Conservation (phyloP, 108 stramenopile species). For the Seminavis robusta region DNA sequence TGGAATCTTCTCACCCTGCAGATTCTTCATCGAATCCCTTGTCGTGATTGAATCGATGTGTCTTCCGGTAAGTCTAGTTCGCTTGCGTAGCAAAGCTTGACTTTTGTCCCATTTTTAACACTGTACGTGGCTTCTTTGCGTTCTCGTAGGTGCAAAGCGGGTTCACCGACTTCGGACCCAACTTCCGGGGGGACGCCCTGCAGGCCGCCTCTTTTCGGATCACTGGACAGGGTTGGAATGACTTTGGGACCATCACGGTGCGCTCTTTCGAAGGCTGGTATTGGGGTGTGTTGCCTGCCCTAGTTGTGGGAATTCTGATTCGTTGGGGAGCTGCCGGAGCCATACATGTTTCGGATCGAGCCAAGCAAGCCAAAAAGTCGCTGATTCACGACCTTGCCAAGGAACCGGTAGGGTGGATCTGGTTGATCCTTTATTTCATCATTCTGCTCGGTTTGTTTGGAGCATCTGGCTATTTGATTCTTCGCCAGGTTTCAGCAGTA, state of each 20-base stretch:
- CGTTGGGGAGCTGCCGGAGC: slow-evolving; percentile 20
- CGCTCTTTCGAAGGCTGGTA: slow-evolving; percentile 32
- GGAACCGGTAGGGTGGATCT: neutral
- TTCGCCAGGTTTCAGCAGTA: no score
- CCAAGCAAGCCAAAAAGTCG: slow-evolving; percentile 30
- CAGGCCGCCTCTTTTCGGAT: no score
- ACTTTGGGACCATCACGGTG: slow-evolving; percentile 7
- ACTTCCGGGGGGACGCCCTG: no score
- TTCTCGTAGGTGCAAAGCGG: no score
- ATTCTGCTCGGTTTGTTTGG: neutral
- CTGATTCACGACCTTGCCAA: neutral
- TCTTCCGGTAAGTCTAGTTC: no score
- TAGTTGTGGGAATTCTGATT: slow-evolving; percentile 34
- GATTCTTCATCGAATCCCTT: slow-evolving; percentile 40
- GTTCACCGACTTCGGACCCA: no score
- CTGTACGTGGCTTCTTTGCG: no score
- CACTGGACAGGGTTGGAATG: no score
- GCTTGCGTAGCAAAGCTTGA: no score
- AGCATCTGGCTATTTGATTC: no score
- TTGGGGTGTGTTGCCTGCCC: slow-evolving; percentile 25
- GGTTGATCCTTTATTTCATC: neutral
- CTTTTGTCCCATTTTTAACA: no score
- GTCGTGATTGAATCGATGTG: no score
- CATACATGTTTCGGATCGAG: slow-evolving; percentile 20
- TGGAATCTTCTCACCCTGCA: slow-evolving; percentile 19